phyloP scores from a whole-genome alignment of 257 asterid genomes.

The Solanum stenotomum region DNA sequence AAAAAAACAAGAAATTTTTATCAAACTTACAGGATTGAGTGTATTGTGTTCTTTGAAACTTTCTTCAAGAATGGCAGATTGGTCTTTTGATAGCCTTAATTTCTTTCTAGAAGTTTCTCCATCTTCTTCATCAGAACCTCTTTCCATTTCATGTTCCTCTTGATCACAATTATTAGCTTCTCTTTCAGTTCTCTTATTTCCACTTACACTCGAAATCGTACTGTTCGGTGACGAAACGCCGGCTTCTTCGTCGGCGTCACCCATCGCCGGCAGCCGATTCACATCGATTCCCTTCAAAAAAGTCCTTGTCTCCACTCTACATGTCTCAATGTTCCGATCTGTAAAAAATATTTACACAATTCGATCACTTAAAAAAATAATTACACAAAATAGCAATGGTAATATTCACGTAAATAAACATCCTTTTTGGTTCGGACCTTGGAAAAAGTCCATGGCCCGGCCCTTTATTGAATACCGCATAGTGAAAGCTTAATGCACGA shows the following conservation, averaged over 20 bases:
- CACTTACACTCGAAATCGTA: conserved; percentile 64
- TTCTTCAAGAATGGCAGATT: conserved; percentile 75
- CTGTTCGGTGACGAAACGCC: conserved; percentile 81
- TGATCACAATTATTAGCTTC: conserved; percentile 28
- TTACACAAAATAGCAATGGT: not conserved
- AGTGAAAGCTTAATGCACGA: not conserved
- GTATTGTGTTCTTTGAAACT: conserved; percentile 80
- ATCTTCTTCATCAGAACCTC: conserved; percentile 71
- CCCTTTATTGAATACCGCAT: not conserved
- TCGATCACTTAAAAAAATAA: not conserved
- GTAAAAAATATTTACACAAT: not conserved
- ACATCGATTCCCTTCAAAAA: conserved; percentile 68
- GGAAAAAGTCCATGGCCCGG: not conserved
- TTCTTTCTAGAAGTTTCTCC: conserved; percentile 64
- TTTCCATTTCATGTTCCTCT: conserved; percentile 40
- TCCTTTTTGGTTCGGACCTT: not conserved
- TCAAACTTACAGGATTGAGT: conserved; percentile 55
- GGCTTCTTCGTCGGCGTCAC: conserved; percentile 44
- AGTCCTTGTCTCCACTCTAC: conserved; percentile 41
- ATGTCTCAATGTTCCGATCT: conserved; percentile 30
- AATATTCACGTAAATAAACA: not conserved
- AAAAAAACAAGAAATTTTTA: not conserved
- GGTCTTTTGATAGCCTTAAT: conserved; percentile 62
- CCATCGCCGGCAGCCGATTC: conserved; percentile 43
- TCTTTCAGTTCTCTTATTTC: conserved; percentile 55